Conservation (phyloP, 495 filamentous ascomycete species). For the Lophiostoma macrostomum region DNA sequence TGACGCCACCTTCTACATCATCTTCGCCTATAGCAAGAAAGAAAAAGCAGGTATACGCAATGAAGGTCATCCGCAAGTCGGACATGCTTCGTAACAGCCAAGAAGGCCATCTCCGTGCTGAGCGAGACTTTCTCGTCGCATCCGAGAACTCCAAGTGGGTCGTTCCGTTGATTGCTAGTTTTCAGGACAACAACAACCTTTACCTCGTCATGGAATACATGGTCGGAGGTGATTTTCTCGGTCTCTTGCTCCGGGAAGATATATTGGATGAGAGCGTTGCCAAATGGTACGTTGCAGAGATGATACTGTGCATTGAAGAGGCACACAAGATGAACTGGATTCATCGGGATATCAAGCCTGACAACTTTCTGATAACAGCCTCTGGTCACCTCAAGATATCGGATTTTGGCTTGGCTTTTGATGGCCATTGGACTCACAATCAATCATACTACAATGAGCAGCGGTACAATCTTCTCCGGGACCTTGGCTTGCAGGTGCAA, state of each 20-base stretch:
- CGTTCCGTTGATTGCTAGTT: conserved; percentile 81
- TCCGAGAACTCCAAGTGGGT: conserved; percentile 83
- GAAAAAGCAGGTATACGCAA: conserved; percentile 71
- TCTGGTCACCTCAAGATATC: conserved; percentile 91
- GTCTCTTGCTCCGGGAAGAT: conserved; percentile 76
- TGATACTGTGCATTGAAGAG: conserved; percentile 92
- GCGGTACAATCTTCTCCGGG: conserved; percentile 69
- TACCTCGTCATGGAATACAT: conserved; percentile 98
- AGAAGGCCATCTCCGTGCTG: conserved; percentile 87
- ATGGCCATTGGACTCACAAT: conserved; percentile 92
- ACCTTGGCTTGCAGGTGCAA: conserved; percentile 67
- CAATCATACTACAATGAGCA: conserved; percentile 80
- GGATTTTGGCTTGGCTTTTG: conserved; percentile 91
- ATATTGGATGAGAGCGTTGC: conserved; percentile 73
- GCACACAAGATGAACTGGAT: conserved; percentile 84
- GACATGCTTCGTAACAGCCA: conserved; percentile 86
- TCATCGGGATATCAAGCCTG: conserved; percentile 92
- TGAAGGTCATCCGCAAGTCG: conserved; percentile 94
- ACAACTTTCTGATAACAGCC: conserved; percentile 88
- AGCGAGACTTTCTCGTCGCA: conserved; percentile 85
- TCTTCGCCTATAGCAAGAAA: not conserved
- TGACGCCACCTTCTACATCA: not conserved
- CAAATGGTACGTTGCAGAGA: conserved; percentile 87
- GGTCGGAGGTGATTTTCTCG: conserved; percentile 91
- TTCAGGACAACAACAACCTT: conserved; percentile 78